These are phyloP conservation scores for Zelopaecilomyces penicillatus DNA, from an alignment of 2,329 filamentous ascomycete species.

Conservation along the genomic window DNA sequence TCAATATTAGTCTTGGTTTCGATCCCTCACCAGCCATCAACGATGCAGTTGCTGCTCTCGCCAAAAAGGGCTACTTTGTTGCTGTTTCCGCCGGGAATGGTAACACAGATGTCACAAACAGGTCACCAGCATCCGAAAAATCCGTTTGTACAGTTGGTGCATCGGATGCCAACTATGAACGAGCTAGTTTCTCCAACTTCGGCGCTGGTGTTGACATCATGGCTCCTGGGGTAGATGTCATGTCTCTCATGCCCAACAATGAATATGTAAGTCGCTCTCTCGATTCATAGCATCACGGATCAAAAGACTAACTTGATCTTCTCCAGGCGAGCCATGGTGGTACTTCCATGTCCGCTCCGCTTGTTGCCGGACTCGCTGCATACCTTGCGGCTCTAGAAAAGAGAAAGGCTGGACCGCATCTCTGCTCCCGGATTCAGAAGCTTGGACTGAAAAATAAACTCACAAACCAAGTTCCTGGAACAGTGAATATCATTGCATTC, in stretches of 20 bases:
- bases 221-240: constrained; percentile 45
- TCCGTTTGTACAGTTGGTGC: constrained; percentile 47
- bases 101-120: constrained; percentile 35
- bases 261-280: constrained; percentile 24
- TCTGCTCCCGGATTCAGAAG: constrained; percentile 36
- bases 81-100: constrained; percentile 25
- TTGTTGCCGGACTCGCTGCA: constrained; percentile 30
- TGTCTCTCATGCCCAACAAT: constrained; percentile 35
- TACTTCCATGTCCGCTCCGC: constrained; percentile 39
- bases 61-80: constrained; percentile 33
- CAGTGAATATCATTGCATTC: constrained; percentile 43
- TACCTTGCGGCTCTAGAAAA: constrained; percentile 8
- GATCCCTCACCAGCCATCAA: constrained; percentile 41
- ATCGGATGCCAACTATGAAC: constrained; percentile 43
- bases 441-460: constrained; percentile 32
- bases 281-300: not conserved
- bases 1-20: constrained; percentile 57
- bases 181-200: constrained; percentile 51
- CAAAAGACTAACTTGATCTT: not conserved
- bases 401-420: constrained; percentile 30
- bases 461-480: constrained; percentile 29
- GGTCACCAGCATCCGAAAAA: constrained; percentile 33
- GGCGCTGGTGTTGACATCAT: constrained; percentile 45
- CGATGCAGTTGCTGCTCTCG: constrained; percentile 39
- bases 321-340: constrained; percentile 23